phyloP scores from a whole-genome alignment of 1,284 basidiomycete species.

The Sutorius eximius region DNA sequence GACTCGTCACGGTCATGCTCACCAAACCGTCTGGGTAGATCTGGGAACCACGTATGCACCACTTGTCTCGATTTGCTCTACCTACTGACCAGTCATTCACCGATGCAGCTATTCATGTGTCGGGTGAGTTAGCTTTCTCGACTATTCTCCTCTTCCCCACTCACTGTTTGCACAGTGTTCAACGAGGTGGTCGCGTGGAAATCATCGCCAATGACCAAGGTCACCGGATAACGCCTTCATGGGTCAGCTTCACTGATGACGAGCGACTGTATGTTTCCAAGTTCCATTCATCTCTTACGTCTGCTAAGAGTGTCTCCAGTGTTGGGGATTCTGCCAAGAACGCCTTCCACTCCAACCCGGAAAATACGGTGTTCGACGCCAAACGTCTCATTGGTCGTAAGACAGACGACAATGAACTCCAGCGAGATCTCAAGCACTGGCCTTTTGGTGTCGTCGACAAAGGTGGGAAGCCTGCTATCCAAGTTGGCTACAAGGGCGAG shows the following conservation, averaged over 20 bases:
- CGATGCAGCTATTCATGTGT: conserved; percentile 70
- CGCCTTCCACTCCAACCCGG: conserved; percentile 80
- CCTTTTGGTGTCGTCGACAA: conserved; percentile 83
- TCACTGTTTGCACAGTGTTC: conserved; percentile 59
- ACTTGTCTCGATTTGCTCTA: neutral
- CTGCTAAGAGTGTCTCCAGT: conserved; percentile 36
- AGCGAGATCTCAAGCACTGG: conserved; percentile 86
- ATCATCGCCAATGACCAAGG: conserved; percentile 98
- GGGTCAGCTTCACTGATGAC: conserved; percentile 88
- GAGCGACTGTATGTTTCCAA: conserved; percentile 77
- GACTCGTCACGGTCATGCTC: conserved; percentile 1
- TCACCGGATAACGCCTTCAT: conserved; percentile 95
- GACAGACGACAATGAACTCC: conserved; percentile 75
- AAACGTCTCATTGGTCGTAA: conserved; percentile 96
- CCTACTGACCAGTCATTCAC: conserved; percentile 25
- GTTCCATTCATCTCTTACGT: neutral
- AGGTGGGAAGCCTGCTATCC: conserved; percentile 83
- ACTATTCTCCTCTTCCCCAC: neutral
- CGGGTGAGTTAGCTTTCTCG: conserved; percentile 45
- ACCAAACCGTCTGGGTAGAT: conserved; percentile 45
- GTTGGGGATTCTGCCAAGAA: conserved; percentile 82
- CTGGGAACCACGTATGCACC: conserved; percentile 73
- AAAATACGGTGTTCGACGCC: conserved; percentile 96
- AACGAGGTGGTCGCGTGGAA: conserved; percentile 90
- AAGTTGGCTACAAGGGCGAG: conserved; percentile 86